A percentile compares a stretch with the other conserved stretches of the same genome.
These are phyloP conservation scores for Kwoniella dejecticola DNA, from an alignment of 768 basidiomycete species.

Conservation along the genomic window DNA sequence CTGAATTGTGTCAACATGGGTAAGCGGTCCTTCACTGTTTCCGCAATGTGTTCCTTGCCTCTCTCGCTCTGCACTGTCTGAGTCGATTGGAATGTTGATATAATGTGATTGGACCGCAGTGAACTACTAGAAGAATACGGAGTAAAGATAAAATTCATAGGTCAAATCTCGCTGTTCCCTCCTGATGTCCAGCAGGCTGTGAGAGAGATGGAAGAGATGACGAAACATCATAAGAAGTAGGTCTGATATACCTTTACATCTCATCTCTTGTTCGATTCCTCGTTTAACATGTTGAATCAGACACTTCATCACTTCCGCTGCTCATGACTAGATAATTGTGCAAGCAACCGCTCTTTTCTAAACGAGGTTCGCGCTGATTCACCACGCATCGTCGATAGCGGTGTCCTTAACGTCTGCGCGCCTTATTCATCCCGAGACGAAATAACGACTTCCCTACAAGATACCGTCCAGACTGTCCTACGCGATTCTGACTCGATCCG, in stretches of 20 bases:
- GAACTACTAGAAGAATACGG: slow-evolving; percentile 78
- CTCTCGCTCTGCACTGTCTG: too few relatives aligned
- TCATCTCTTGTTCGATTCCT: too few relatives aligned
- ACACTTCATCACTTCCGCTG: too few relatives aligned
- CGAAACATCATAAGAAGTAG: slow-evolving; percentile 71
- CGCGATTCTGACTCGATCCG: not conserved
- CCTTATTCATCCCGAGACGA: slow-evolving; percentile 91
- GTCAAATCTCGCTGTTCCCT: slow-evolving; percentile 74
- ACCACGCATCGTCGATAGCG: slow-evolving; percentile 61
- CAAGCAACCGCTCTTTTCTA: too few relatives aligned
- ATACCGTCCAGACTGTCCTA: slow-evolving; percentile 46
- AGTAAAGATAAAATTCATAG: slow-evolving; percentile 80
- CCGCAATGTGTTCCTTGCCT: not conserved
- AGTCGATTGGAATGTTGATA: too few relatives aligned
- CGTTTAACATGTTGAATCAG: too few relatives aligned
- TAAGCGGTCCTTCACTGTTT: slow-evolving; percentile 58
- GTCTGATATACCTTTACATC: slow-evolving; percentile 29
- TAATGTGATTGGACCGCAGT: slow-evolving; percentile 59
- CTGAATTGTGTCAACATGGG: slow-evolving; percentile 80
- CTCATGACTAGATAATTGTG: too few relatives aligned
- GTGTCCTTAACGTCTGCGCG: slow-evolving; percentile 88
- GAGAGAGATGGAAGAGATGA: slow-evolving; percentile 72
- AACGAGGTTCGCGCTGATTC: too few relatives aligned
- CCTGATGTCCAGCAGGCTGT: slow-evolving; percentile 70
- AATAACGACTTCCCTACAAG: slow-evolving; percentile 75